These are phyloP conservation scores for Neohortaea acidophila DNA, from an alignment of 495 filamentous ascomycete species.

Conservation along the genomic window DNA sequence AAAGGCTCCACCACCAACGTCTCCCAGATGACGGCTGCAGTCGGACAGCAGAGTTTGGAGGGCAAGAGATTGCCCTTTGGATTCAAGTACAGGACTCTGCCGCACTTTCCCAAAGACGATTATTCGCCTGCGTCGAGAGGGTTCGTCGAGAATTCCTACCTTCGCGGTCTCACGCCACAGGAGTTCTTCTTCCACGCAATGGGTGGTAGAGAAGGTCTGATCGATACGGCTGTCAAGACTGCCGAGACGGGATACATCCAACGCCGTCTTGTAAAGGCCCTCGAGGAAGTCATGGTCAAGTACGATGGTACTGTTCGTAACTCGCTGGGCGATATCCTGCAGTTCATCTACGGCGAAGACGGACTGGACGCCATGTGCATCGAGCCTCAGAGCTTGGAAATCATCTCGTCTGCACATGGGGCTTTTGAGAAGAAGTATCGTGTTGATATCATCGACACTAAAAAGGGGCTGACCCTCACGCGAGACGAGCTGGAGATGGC, in stretches of 20 bases:
- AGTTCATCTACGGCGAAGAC: conserved; percentile 96
- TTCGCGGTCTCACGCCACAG: conserved; percentile 83
- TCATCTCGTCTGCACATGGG: conserved; percentile 56
- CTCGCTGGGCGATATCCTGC: conserved; percentile 89
- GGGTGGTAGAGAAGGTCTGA: conserved; percentile 98
- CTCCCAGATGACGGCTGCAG: conserved; percentile 94
- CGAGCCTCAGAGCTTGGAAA: conserved; percentile 79
- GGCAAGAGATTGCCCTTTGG: conserved; percentile 98
- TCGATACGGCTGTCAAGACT: conserved; percentile 98
- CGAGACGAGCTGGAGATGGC: conserved; percentile 72
- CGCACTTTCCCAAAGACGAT: conserved; percentile 98
- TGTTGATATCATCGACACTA: conserved; percentile 83
- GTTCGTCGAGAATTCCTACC: conserved; percentile 98
- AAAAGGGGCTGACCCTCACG: conserved; percentile 35
- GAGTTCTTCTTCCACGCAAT: conserved; percentile 99
- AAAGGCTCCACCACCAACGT: conserved; percentile 99
- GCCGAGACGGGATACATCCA: conserved; percentile 99
- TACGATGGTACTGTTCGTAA: conserved; percentile 97
- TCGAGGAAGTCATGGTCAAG: conserved; percentile 94
- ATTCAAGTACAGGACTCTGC: conserved; percentile 94
- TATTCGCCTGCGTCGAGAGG: conserved; percentile 93
- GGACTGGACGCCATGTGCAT: conserved; percentile 82
- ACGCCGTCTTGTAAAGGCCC: conserved; percentile 89
- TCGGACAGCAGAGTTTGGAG: conserved; percentile 94
- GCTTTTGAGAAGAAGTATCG: conserved; percentile 66